Evolutionary conservation across 805 yeast genomes (phyloP).

Genomic region (Saturnispora diversa): DNA sequence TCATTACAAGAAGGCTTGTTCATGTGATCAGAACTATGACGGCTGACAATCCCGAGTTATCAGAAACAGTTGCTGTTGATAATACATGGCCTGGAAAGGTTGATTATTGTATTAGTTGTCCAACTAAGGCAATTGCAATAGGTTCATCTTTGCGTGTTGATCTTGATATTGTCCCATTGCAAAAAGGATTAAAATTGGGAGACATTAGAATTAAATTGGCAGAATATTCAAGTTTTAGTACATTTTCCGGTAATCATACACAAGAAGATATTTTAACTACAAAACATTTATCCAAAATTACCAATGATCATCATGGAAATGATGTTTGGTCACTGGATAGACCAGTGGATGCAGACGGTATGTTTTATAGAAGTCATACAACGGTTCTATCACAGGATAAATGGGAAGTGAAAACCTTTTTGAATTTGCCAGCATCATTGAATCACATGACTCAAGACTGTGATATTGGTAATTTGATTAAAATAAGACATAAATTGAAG

Average conservation of each 20-base stretch:
- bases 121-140: conserved; percentile 81
- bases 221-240: conserved; percentile 55
- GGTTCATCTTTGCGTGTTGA: conserved; percentile 72
- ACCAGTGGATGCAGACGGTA: conserved; percentile 32
- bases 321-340: conserved; percentile 33
- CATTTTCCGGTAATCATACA: conserved; percentile 47
- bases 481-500: conserved; percentile 82
- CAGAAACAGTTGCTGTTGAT: conserved; percentile 89
- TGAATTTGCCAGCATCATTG: conserved; percentile 66
- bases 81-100: conserved; percentile 94
- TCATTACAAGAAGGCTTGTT: conserved; percentile 61
- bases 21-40: conserved; percentile 82
- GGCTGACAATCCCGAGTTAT: conserved; percentile 76
- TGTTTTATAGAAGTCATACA: conserved; percentile 28
- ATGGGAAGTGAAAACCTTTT: conserved; percentile 63
- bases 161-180: conserved; percentile 65
- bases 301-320: conserved; percentile 33
- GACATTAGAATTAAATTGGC: conserved; percentile 57
- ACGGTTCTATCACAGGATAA: conserved; percentile 38
- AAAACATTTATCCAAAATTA: conserved; percentile 38
- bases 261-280: conserved; percentile 54
- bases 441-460: conserved; percentile 83
- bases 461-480: conserved; percentile 56
- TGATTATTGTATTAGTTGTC: conserved; percentile 80
- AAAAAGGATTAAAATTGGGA: conserved; percentile 75